These are phyloP conservation scores for Botrytis squamosa DNA, from an alignment of 2,329 filamentous ascomycete genomes.

Conservation along the genomic window DNA sequence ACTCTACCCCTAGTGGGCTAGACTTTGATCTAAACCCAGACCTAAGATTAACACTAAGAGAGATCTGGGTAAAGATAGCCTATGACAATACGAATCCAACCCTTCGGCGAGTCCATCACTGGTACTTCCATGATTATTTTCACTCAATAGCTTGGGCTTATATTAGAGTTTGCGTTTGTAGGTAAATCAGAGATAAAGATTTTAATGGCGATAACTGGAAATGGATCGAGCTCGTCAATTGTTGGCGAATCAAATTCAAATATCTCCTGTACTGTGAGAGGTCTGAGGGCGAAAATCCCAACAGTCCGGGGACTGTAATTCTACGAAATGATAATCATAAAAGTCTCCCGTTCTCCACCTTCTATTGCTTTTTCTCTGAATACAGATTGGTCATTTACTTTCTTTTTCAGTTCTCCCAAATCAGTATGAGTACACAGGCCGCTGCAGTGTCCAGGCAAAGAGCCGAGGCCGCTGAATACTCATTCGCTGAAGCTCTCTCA, in stretches of 20 bases:
- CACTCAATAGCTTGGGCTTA: background rate
- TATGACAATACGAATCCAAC: background rate
- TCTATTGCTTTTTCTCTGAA: background rate
- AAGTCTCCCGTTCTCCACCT: slow-evolving; percentile 9
- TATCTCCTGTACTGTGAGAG: background rate
- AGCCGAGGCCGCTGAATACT: slow-evolving; percentile 13
- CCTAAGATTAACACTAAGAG: background rate
- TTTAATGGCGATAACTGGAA: background rate
- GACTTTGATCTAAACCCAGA: background rate
- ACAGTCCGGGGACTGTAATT: background rate
- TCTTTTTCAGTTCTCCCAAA: background rate
- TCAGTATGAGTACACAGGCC: slow-evolving; percentile 14
- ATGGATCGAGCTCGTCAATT: background rate
- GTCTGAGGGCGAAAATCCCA: slow-evolving; percentile 7
- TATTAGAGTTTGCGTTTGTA: background rate
- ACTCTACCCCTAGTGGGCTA: background rate
- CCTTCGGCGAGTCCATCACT: background rate
- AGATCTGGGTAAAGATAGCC: background rate
- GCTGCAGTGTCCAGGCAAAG: slow-evolving; percentile 7
- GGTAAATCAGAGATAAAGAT: background rate
- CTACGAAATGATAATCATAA: background rate
- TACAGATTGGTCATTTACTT: background rate
- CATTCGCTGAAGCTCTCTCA: slow-evolving; percentile 14
- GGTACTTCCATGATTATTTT: background rate
- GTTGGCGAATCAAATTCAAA: background rate